Conservation (phyloP, 1,139 yeast species). For the Scheffersomyces stambukii region DNA sequence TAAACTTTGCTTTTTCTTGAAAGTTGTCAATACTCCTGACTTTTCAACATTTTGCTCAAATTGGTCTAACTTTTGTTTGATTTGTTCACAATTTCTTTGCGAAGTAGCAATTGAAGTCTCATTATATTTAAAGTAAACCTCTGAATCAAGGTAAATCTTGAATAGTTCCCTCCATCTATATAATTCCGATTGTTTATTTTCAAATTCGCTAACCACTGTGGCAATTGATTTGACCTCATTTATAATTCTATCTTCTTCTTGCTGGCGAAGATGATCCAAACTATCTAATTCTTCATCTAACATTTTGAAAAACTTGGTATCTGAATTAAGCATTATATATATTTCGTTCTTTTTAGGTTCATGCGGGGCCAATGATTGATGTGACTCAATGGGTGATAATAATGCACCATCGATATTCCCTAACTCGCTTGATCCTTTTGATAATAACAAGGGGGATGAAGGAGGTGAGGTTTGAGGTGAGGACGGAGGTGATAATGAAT, state of each 20-base stretch:
- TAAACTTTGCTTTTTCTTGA: constrained; percentile 47
- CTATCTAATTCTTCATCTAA: constrained; percentile 52
- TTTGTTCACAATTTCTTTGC: constrained; percentile 32
- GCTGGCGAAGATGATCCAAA: constrained; percentile 41
- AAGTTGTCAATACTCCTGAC: constrained; percentile 35
- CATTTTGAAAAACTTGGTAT: constrained; percentile 53
- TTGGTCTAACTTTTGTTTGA: constrained; percentile 35
- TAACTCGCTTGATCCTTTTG: constrained; percentile 1
- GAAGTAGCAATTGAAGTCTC: constrained; percentile 40
- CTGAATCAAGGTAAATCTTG: constrained; percentile 60
- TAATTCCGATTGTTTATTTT: constrained; percentile 47
- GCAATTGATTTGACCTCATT: constrained; percentile 43
- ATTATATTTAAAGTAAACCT: constrained; percentile 57
- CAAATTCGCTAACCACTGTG: constrained; percentile 11
- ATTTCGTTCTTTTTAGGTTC: constrained; percentile 21
- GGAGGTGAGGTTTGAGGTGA: constrained; percentile 7
- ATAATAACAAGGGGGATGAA: constrained; percentile 1
- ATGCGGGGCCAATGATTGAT: not conserved
- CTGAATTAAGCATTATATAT: constrained; percentile 37
- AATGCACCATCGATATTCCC: constrained; percentile 5
- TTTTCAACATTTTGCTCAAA: constrained; percentile 44
- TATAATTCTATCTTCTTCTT: constrained; percentile 44
- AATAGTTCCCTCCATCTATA: constrained; percentile 72
- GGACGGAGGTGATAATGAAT: constrained; percentile 11
- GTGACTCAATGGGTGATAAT: constrained; percentile 3